phyloP scores from a whole-genome alignment of 2,329 filamentous ascomycete genomes.

The Fusarium pininemorale region DNA sequence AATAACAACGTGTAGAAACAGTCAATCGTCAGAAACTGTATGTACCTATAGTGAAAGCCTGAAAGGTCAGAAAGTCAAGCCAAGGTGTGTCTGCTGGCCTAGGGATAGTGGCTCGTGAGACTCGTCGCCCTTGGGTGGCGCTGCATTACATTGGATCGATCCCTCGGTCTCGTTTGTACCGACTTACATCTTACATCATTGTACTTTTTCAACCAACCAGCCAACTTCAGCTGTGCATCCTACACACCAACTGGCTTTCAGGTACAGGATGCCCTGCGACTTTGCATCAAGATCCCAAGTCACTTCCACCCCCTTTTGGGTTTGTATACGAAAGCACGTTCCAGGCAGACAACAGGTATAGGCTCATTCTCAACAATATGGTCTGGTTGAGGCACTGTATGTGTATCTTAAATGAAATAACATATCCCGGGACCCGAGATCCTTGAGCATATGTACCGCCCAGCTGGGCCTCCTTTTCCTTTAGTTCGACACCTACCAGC shows the following conservation, averaged over 20 bases:
- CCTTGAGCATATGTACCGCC: slow-evolving; percentile 26
- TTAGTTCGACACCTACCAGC: neutral
- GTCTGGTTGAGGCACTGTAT: slow-evolving; percentile 25
- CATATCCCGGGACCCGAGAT: slow-evolving; percentile 30
- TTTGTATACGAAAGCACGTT: slow-evolving; percentile 25
- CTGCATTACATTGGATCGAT: slow-evolving; percentile 23
- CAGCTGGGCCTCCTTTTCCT: slow-evolving; percentile 20
- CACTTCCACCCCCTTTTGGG: slow-evolving; percentile 19
- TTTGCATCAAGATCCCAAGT: slow-evolving; percentile 27
- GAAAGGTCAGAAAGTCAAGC: slow-evolving; percentile 10
- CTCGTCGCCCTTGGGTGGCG: slow-evolving; percentile 30
- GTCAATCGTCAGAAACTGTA: slow-evolving; percentile 5
- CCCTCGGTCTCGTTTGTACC: slow-evolving; percentile 29
- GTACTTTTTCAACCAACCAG: slow-evolving; percentile 21
- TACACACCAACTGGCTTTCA: slow-evolving; percentile 20
- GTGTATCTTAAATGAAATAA: slow-evolving; percentile 16
- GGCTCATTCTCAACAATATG: slow-evolving; percentile 31
- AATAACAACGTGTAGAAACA: neutral
- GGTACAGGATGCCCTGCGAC: slow-evolving; percentile 19
- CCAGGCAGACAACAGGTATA: slow-evolving; percentile 23
- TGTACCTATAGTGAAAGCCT: slow-evolving; percentile 2
- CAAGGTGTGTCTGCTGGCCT: slow-evolving; percentile 34
- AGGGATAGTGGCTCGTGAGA: slow-evolving; percentile 29
- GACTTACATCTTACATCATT: slow-evolving; percentile 45
- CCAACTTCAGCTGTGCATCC: slow-evolving; percentile 23